Percentiles rank a stretch among this genome's conserved stretches.
phyloP scores from a whole-genome alignment of 2,329 filamentous ascomycete genomes.

The Sarocladium brachiariae region DNA sequence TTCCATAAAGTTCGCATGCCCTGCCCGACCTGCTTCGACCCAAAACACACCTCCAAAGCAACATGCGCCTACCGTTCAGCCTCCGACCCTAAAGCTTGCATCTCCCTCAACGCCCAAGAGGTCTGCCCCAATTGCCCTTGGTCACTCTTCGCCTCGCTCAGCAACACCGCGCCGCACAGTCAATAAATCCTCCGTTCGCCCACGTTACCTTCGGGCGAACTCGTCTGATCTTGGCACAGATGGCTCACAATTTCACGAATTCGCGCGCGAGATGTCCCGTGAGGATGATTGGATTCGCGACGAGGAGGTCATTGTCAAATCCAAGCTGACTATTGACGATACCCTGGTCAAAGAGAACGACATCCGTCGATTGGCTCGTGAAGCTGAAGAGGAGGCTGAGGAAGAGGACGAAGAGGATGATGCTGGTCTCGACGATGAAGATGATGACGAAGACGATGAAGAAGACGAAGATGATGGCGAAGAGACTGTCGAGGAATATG shows the following conservation, averaged over 20 bases:
- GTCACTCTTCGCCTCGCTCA: slow-evolving; percentile 18
- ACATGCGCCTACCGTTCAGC: slow-evolving; percentile 10
- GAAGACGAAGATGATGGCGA: slow-evolving; percentile 44
- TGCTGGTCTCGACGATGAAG: slow-evolving; percentile 38
- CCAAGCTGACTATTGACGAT: slow-evolving; percentile 80
- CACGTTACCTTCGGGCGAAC: slow-evolving; percentile 44
- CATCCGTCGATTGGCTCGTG: slow-evolving; percentile 77
- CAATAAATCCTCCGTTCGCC: slow-evolving; percentile 20
- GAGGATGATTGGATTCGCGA: slow-evolving; percentile 87
- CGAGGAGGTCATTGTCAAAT: slow-evolving; percentile 54
- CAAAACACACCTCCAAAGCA: slow-evolving; percentile 31
- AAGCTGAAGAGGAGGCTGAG: slow-evolving; percentile 83
- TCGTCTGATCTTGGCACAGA: slow-evolving; percentile 46
- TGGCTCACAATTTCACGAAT: slow-evolving; percentile 74
- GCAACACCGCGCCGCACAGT: slow-evolving; percentile 12
- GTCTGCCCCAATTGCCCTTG: slow-evolving; percentile 17
- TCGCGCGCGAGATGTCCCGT: slow-evolving; percentile 72
- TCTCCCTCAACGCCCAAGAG: slow-evolving; percentile 17
- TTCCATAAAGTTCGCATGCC: slow-evolving; percentile 71
- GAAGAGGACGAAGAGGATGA: slow-evolving; percentile 46
- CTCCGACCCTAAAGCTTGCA: slow-evolving; percentile 11
- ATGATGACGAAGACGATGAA: slow-evolving; percentile 41
- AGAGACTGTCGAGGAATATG: slow-evolving; percentile 47
- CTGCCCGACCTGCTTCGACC: slow-evolving; percentile 41
- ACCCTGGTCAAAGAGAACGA: slow-evolving; percentile 84